phyloP scores from a whole-genome alignment of 2,329 filamentous ascomycete species.

The Huntiella moniliformis region DNA sequence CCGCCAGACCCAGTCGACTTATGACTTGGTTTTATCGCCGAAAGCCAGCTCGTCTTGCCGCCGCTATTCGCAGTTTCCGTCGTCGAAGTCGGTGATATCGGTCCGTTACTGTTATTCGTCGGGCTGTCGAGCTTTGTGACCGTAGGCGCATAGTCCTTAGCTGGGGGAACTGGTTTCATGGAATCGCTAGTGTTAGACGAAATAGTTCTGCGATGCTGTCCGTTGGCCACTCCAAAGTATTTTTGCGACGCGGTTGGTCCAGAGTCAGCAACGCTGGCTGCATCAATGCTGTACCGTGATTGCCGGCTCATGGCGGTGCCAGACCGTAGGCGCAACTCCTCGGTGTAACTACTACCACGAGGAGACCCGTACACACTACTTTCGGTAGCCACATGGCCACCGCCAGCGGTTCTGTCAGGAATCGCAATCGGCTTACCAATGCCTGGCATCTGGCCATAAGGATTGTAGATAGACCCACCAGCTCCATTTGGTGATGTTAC shows the following conservation, averaged over 20 bases:
- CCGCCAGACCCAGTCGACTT: conserved; percentile 19
- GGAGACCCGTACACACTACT: background rate
- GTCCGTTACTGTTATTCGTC: conserved; percentile 20
- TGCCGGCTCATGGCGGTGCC: conserved; percentile 50
- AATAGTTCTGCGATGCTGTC: conserved; percentile 37
- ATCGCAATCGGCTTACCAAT: too few relatives aligned
- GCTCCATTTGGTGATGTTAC: conserved; percentile 15
- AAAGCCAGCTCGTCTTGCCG: conserved; percentile 37
- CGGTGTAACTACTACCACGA: conserved; percentile 42
- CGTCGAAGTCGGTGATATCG: conserved; percentile 27
- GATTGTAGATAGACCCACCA: conserved; percentile 11
- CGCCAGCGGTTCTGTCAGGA: too few relatives aligned
- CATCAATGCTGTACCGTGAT: conserved; percentile 64
- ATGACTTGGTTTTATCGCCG: conserved; percentile 27
- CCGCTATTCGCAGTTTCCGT: conserved; percentile 23
- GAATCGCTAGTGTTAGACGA: conserved; percentile 40
- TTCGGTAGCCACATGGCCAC: too few relatives aligned
- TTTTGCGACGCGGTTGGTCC: conserved; percentile 43
- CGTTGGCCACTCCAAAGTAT: conserved; percentile 40
- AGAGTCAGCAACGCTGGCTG: conserved; percentile 36
- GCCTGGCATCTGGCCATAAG: background rate
- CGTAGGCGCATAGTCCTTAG: conserved; percentile 37
- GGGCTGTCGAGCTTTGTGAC: conserved; percentile 41
- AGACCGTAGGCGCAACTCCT: conserved; percentile 51
- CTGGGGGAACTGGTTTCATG: conserved; percentile 28